Percentiles rank a stretch among this genome's conserved stretches.
These are phyloP conservation scores for Fraxinus sp. DNA, from an alignment of 305 asterid species.

Conservation along the genomic window DNA sequence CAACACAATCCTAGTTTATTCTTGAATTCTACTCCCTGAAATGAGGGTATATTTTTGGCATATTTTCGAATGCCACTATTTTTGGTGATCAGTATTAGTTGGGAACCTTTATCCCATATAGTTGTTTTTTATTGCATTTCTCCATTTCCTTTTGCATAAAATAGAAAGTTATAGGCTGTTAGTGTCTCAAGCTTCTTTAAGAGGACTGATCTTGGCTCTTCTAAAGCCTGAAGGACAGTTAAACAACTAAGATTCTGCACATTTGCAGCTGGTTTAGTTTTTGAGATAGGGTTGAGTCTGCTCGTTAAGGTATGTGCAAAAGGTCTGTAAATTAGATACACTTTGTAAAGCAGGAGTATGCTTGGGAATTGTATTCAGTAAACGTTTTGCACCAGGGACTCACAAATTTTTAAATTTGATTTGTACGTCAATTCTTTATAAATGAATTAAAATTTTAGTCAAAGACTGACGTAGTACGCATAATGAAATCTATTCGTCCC, in stretches of 20 bases:
- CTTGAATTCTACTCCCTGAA: background rate
- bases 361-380: background rate
- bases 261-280: background rate
- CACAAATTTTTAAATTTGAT: background rate
- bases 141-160: background rate
- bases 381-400: background rate
- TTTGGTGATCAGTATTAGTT: background rate
- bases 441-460: background rate
- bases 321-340: background rate
- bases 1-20: background rate
- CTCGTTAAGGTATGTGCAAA: background rate
- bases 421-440: background rate
- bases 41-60: background rate
- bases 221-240: background rate
- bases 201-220: background rate
- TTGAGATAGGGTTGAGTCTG: background rate
- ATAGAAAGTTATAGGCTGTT: background rate
- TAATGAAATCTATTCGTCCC: slow-evolving; percentile 13
- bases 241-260: background rate
- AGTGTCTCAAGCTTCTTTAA: background rate
- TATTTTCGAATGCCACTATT: background rate
- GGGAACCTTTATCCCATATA: background rate
- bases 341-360: background rate
- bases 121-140: background rate
- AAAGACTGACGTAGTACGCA: background rate